Conservation (phyloP, 371 early-diverging fungal genomes). For the Capillidium rhysosporum region DNA sequence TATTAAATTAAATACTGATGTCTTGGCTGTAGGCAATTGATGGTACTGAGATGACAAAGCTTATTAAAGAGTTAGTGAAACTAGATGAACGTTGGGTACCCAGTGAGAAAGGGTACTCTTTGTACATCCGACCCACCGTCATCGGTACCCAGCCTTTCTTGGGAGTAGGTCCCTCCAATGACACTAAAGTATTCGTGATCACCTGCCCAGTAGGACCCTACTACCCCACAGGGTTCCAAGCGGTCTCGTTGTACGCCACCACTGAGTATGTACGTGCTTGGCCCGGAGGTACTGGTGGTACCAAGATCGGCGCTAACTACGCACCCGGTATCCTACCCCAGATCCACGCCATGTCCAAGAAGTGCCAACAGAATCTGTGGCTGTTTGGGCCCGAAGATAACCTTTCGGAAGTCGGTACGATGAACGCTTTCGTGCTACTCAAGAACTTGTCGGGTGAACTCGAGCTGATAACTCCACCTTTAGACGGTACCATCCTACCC, state of each 20-base stretch:
- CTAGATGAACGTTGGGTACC: conserved; percentile 80
- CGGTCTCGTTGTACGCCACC: conserved; percentile 70
- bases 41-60: conserved; percentile 54
- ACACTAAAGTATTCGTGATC: conserved; percentile 74
- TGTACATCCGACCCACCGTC: conserved; percentile 88
- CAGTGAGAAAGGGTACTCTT: conserved; percentile 71
- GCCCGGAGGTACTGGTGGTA: conserved; percentile 91
- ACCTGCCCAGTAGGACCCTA: conserved; percentile 91
- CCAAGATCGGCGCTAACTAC: conserved; percentile 78
- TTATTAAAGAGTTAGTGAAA: conserved; percentile 65
- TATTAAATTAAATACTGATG: too few species aligned
- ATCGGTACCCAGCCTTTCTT: conserved; percentile 78
- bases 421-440: conserved; percentile 85
- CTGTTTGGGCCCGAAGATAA: conserved; percentile 67
- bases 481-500: conserved; percentile 91
- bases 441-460: conserved; percentile 47
- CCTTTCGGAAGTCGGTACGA: conserved; percentile 90
- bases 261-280: conserved; percentile 78
- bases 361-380: conserved; percentile 91
- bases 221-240: conserved; percentile 80
- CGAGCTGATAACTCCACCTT: conserved; percentile 80
- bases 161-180: conserved; percentile 47
- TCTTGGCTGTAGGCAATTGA: conserved; percentile 57
- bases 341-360: conserved; percentile 58
- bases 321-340: conserved; percentile 76